A percentile compares a stretch with the other conserved stretches of the same genome.
These are phyloP conservation scores for Elaeis guineensis DNA, from an alignment of 176 grass and related monocot genomes.

Conservation along the genomic window DNA sequence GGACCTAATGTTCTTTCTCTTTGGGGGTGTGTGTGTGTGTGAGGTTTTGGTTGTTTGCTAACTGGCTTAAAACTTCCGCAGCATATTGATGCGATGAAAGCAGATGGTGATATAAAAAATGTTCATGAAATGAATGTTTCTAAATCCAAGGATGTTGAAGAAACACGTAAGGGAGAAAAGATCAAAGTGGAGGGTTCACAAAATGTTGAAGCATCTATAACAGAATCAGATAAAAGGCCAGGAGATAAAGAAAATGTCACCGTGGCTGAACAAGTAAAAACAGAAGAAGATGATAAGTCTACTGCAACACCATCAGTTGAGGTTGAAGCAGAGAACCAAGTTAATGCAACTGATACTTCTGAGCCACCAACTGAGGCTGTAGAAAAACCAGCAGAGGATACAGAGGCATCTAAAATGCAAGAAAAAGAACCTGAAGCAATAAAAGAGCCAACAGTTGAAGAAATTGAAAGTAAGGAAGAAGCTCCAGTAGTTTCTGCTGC, in stretches of 20 bases:
- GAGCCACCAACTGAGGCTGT: background rate
- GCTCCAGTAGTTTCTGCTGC: slow-evolving; percentile 1
- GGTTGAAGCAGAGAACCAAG: background rate
- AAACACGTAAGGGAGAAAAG: background rate
- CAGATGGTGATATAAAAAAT: background rate
- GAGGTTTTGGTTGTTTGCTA: too few species aligned
- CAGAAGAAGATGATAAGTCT: background rate
- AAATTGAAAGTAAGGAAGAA: background rate
- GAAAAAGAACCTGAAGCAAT: background rate
- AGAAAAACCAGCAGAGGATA: background rate
- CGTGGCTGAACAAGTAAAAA: background rate
- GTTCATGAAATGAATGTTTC: background rate
- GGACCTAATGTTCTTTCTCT: too few species aligned
- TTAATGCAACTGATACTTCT: background rate
- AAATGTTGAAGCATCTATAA: background rate
- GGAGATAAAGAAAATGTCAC: background rate
- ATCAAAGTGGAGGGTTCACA: background rate
- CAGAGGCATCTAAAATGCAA: background rate
- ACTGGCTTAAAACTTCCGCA: background rate
- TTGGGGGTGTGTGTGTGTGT: too few species aligned
- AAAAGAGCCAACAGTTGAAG: background rate
- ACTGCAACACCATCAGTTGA: background rate
- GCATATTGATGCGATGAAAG: background rate
- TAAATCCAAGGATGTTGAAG: background rate
- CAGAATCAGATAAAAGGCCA: background rate